Evolutionary conservation across 495 filamentous ascomycete species (phyloP).

Genomic region (Penicillium canariense): DNA sequence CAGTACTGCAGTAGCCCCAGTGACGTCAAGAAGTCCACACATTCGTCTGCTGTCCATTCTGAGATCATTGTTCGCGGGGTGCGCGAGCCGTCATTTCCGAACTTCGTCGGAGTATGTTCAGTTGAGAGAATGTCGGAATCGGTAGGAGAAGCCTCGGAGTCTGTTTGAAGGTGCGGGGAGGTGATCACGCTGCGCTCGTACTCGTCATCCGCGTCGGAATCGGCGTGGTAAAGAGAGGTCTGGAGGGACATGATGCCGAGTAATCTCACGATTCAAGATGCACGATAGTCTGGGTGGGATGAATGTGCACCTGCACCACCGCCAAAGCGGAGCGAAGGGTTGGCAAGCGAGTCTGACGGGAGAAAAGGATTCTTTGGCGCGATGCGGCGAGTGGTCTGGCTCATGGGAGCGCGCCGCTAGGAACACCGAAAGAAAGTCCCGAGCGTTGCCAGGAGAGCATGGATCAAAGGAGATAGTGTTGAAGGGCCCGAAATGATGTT

Average conservation of each 20-base stretch:
- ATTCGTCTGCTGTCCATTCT: constrained; percentile 87
- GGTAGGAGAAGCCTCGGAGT: constrained; percentile 76
- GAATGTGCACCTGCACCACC: constrained; percentile 7
- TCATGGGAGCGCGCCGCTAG: constrained; percentile 6
- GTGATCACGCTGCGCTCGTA: constrained; percentile 80
- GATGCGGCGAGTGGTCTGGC: constrained; percentile 18
- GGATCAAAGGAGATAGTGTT: not conserved
- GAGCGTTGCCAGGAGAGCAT: not conserved
- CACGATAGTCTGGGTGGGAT: not conserved
- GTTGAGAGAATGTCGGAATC: constrained; percentile 77
- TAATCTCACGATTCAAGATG: not conserved
- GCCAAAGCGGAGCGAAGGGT: not conserved
- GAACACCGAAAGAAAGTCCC: constrained; percentile 5
- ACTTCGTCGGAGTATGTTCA: constrained; percentile 86
- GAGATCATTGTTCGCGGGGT: constrained; percentile 77
- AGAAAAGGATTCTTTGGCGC: constrained; percentile 2
- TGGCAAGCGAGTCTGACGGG: constrained; percentile 1
- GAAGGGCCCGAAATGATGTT: not conserved
- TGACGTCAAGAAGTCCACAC: constrained; percentile 76
- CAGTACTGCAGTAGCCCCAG: constrained; percentile 83
- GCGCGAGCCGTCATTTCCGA: constrained; percentile 63
- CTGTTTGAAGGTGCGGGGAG: constrained; percentile 68
- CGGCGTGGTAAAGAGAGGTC: constrained; percentile 61
- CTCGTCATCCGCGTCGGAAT: constrained; percentile 93
- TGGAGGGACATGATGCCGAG: constrained; percentile 47